These are phyloP conservation scores for Leishmania guyanensis DNA, from an alignment of 208 protist species.

Conservation along the genomic window DNA sequence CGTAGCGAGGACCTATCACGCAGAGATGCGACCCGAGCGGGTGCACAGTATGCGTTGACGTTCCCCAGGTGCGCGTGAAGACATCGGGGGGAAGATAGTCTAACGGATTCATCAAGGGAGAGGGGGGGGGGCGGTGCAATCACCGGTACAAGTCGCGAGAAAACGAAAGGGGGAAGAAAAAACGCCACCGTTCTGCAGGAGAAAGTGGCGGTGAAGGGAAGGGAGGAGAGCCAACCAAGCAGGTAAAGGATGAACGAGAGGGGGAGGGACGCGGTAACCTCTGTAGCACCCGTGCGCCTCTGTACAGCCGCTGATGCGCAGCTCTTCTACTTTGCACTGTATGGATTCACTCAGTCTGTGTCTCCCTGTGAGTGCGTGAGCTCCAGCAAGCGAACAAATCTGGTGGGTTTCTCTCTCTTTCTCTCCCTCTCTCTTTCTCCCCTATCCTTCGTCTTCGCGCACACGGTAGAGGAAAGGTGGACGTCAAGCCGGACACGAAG, in stretches of 20 bases:
- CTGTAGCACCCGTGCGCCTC: neutral
- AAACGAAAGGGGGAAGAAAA: neutral
- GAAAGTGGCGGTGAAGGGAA: neutral
- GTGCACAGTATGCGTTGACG: neutral
- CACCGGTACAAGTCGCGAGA: neutral
- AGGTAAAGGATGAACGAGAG: too few species aligned
- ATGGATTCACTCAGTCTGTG: neutral
- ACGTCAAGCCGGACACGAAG: neutral
- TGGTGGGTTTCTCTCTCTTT: neutral
- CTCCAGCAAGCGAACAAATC: neutral
- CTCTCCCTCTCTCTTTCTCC: neutral
- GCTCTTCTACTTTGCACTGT: neutral
- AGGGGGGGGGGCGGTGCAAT: neutral
- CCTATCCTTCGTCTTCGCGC: neutral
- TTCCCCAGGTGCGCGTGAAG: constrained; percentile 14
- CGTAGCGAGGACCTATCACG: constrained; percentile 11
- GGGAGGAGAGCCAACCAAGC: too few species aligned
- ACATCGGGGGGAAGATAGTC: constrained; percentile 15
- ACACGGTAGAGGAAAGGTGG: neutral
- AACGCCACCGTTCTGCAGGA: neutral
- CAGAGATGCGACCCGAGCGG: constrained; percentile 22
- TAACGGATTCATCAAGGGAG: constrained; percentile 26
- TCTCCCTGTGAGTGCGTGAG: neutral
- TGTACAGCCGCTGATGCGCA: neutral
- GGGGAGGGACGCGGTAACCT: neutral